Evolutionary conservation across 768 basidiomycete species (phyloP), one percentile per base, ranked within the genome.

Genomic region (Calocybe cyanea): DNA sequence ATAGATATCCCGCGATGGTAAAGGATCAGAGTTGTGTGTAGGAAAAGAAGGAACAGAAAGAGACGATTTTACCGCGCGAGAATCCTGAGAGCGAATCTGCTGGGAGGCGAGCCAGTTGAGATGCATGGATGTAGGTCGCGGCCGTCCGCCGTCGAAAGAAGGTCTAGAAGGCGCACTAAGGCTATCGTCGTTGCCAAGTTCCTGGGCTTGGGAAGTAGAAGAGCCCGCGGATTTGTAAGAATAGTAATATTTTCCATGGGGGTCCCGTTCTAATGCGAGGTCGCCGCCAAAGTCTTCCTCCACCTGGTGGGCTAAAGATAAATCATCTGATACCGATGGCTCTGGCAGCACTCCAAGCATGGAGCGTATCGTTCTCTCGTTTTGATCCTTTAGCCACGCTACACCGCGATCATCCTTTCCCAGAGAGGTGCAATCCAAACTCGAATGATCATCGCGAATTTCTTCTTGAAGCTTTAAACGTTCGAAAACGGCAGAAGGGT

Each of bases 361-460:
- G 15, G 75, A 74, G 36, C 78, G 76, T 40, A 83, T 73, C 0
- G 76, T 72, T 10, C 87, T 77, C 24, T 79, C 74, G 40, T 80
- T 87, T 62, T 95, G 92, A 55, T 93, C 90, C 28, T 78, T 76
- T 35, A 95, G 62, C 92, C 92, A 94, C 20, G 84, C 78, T 6
- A 78, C 80, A 0, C 88, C 87, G 7, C 87, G 78, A 57, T 85
- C 81, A 44, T 73, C 74, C 5, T 75, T 73, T n/a, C 72, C 68
- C 18, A 76, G 61, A 19, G 71, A 62, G 2, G 73, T 71, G 45
- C 70, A 64, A 17, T 77, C 64, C 4, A 72, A 57, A 35, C 69
- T 68, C 1, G 73, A 70, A 17, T 60, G 48, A 51, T 71, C 68
- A 41, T 70, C 71, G 37, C 64, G 63, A 14, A 65, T 56, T 6